These are phyloP conservation scores for Eucalyptus globulus DNA, from an alignment of 345 rosid species.

Conservation along the genomic window DNA sequence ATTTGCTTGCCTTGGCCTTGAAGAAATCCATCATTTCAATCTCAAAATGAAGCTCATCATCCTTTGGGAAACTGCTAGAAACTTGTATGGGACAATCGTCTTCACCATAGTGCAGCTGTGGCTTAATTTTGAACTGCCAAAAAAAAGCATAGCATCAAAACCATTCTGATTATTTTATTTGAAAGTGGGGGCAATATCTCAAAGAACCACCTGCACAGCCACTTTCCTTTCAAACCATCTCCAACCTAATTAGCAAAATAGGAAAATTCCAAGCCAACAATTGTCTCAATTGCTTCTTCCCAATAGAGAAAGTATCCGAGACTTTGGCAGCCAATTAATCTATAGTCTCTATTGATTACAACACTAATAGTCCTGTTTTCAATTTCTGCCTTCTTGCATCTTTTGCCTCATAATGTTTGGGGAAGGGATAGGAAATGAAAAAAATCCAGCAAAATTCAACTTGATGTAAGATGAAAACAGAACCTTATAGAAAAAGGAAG, in stretches of 20 bases:
- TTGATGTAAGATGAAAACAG: neutral
- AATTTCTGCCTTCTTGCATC: neutral
- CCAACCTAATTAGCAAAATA: neutral
- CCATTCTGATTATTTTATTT: too few species aligned
- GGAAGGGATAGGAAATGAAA: neutral
- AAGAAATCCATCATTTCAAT: conserved; percentile 73
- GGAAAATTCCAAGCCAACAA: neutral
- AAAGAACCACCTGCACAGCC: neutral
- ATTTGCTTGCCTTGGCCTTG: conserved; percentile 65
- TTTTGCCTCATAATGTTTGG: neutral
- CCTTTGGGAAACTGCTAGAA: conserved; percentile 65
- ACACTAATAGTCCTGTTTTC: neutral
- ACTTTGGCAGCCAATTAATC: neutral
- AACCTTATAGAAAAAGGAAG: neutral
- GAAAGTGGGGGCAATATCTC: neutral
- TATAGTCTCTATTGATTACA: neutral
- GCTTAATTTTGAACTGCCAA: conserved; percentile 92
- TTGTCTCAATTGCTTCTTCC: neutral
- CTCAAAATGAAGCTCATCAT: conserved; percentile 96
- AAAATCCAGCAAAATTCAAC: neutral
- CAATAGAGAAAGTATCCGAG: neutral
- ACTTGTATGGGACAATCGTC: conserved; percentile 70
- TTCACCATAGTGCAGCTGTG: conserved; percentile 89
- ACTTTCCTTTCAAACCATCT: neutral
- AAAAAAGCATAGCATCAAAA: neutral